A percentile compares a stretch with the other conserved stretches of the same genome.
Evolutionary conservation across 208 protist species (phyloP).

Genomic region (Leishmania martiniquensis): DNA sequence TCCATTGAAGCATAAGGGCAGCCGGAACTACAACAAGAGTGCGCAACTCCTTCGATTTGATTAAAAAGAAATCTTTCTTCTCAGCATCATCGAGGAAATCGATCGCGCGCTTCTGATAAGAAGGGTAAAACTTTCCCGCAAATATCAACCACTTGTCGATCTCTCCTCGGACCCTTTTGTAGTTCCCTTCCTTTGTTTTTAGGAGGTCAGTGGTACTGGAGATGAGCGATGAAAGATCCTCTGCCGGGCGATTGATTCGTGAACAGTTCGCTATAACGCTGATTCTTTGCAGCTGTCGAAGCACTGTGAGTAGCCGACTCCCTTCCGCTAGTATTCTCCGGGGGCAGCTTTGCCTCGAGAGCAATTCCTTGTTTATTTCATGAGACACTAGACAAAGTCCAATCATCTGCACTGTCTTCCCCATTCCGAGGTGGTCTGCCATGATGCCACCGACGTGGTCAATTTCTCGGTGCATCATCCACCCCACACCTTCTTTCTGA

Average conservation of each 20-base stretch:
- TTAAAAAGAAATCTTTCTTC: conserved; percentile 69
- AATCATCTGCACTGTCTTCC: conserved; percentile 94
- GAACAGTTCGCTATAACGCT: conserved; percentile 87
- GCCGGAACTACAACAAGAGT: conserved; percentile 95
- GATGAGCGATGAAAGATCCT: conserved; percentile 55
- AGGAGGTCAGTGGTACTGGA: conserved; percentile 43
- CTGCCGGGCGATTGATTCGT: conserved; percentile 75
- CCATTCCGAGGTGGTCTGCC: conserved; percentile 92
- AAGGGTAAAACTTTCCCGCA: conserved; percentile 84
- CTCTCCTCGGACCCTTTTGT: conserved; percentile 42
- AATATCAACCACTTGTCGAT: conserved; percentile 88
- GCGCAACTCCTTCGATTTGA: conserved; percentile 85
- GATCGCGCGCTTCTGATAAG: conserved; percentile 67
- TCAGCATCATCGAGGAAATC: conserved; percentile 84
- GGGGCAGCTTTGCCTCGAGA: conserved; percentile 32
- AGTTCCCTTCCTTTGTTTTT: conserved; percentile 25
- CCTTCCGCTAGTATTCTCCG: conserved; percentile 43
- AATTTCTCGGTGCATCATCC: conserved; percentile 87
- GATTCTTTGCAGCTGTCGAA: conserved; percentile 83
- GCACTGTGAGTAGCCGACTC: conserved; percentile 75
- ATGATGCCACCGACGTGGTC: conserved; percentile 87
- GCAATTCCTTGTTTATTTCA: conserved; percentile 43
- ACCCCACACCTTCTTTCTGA: conserved; percentile 91
- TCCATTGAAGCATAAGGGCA: conserved; percentile 92
- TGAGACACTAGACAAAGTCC: conserved; percentile 83